phyloP scores from a whole-genome alignment of 257 asterid genomes.

The Cinchona pubescens region DNA sequence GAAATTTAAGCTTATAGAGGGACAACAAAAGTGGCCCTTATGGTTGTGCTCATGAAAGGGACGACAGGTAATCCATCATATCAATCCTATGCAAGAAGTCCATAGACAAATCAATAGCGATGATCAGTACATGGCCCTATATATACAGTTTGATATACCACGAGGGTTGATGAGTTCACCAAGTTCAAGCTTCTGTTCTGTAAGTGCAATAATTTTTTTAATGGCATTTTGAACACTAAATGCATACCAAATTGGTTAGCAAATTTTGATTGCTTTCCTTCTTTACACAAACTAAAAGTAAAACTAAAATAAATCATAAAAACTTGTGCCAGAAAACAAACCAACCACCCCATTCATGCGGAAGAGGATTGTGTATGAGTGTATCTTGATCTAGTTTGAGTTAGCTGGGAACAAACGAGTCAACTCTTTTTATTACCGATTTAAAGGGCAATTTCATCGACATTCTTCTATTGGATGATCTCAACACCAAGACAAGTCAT shows the following conservation, averaged over 20 bases:
- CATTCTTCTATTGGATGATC: neutral
- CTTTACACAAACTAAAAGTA: neutral
- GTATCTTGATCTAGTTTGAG: constrained; percentile 3
- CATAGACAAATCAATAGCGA: constrained; percentile 1
- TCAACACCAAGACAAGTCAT: neutral
- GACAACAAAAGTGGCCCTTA: constrained; percentile 13
- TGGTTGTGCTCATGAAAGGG: constrained; percentile 14
- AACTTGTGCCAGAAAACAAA: neutral
- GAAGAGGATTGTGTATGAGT: neutral
- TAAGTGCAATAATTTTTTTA: neutral
- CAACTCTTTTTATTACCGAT: too few relatives aligned
- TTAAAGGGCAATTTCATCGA: neutral
- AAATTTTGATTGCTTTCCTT: neutral
- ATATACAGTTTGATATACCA: neutral
- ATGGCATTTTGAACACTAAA: neutral
- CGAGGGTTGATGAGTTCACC: neutral
- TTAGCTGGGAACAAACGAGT: neutral
- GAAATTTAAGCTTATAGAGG: constrained; percentile 18
- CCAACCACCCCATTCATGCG: neutral
- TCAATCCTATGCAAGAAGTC: constrained; percentile 6
- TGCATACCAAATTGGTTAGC: neutral
- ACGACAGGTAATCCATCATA: constrained; percentile 17
- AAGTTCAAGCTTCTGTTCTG: neutral
- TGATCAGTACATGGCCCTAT: neutral
- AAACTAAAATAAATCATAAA: too few relatives aligned